phyloP scores from a whole-genome alignment of 345 rosid species.

The Theobroma cacao region DNA sequence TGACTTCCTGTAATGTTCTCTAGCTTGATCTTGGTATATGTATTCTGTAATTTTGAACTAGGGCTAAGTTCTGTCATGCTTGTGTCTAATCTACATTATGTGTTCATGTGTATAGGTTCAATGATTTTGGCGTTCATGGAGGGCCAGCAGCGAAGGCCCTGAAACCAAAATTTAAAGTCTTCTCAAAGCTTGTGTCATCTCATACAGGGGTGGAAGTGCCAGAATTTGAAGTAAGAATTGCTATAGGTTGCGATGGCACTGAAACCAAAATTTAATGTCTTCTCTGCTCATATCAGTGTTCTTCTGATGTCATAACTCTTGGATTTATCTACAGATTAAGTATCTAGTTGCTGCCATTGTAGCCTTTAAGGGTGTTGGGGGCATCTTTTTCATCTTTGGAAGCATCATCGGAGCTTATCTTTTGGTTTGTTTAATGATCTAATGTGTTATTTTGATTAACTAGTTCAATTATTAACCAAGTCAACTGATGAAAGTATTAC shows the following conservation, averaged over 20 bases:
- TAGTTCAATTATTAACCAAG: background rate
- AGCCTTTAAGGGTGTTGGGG: conserved; percentile 63
- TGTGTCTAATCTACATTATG: background rate
- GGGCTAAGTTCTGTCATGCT: background rate
- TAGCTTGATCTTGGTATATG: background rate
- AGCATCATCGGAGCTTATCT: conserved; percentile 71
- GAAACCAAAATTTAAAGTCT: conserved; percentile 42
- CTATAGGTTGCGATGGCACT: background rate
- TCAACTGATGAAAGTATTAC: background rate
- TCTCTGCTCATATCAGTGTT: background rate
- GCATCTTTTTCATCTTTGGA: conserved; percentile 64
- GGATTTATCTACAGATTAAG: conserved; percentile 35
- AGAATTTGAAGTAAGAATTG: conserved; percentile 39
- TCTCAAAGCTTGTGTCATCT: conserved; percentile 37
- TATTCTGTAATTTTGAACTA: background rate
- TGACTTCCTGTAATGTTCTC: background rate
- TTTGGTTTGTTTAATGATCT: conserved; percentile 41
- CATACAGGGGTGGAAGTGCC: conserved; percentile 57
- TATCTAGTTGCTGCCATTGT: conserved; percentile 47
- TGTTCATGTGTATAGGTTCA: conserved; percentile 43
- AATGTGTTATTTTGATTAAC: background rate
- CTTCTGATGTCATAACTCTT: conserved; percentile 4
- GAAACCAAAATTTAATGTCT: background rate
- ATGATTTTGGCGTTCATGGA: conserved; percentile 58
- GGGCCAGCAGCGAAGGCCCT: conserved; percentile 53